phyloP scores from a whole-genome alignment of 139 green algal species.

The Zygnema circumcarinatum region DNA sequence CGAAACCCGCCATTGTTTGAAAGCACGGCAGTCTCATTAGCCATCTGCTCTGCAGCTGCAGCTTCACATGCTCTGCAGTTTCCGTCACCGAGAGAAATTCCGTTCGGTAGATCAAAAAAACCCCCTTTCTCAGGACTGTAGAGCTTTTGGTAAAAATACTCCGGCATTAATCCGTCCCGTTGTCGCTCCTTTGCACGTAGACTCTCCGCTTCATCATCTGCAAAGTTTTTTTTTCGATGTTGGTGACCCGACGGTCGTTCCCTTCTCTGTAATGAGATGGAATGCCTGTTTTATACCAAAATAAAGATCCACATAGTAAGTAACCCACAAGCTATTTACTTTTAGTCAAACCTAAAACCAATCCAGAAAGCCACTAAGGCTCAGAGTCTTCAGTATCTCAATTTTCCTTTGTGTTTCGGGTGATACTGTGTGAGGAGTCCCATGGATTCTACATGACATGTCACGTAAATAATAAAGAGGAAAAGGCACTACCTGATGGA shows the following conservation, averaged over 20 bases:
- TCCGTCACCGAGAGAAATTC: background rate
- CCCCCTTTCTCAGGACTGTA: conserved; percentile 86
- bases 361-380: too few relatives aligned
- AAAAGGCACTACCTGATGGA: conserved; percentile 31
- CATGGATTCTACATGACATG: too few relatives aligned
- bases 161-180: conserved; percentile 29
- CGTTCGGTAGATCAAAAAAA: conserved; percentile 76
- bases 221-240: conserved; percentile 37
- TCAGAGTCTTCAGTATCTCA: too few relatives aligned
- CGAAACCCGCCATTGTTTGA: conserved; percentile 46
- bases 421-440: too few relatives aligned
- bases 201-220: conserved; percentile 45
- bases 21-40: conserved; percentile 9
- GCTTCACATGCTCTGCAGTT: conserved; percentile 28
- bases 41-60: background rate
- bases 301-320: too few relatives aligned
- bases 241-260: conserved; percentile 10
- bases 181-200: background rate
- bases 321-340: too few relatives aligned
- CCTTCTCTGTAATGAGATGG: background rate
- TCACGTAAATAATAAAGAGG: too few relatives aligned
- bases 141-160: conserved; percentile 78
- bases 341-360: too few relatives aligned
- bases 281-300: too few relatives aligned
- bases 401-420: too few relatives aligned